phyloP scores from a whole-genome alignment of 1,139 yeast genomes.

The Hemisphaericaspora lyxosophila region DNA sequence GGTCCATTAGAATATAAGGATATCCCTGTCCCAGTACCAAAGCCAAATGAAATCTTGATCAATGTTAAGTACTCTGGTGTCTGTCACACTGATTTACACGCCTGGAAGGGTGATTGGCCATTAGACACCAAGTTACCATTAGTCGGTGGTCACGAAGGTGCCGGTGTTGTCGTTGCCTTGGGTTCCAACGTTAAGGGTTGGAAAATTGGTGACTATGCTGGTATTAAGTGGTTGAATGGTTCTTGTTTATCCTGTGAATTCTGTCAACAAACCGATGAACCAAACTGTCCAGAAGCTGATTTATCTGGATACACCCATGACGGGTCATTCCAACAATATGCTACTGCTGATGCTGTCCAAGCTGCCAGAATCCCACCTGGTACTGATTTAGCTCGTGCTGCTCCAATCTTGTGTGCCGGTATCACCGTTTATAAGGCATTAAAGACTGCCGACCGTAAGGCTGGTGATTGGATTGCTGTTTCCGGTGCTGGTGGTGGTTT shows the following conservation, averaged over 20 bases:
- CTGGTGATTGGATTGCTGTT: conserved; percentile 77
- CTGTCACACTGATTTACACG: conserved; percentile 78
- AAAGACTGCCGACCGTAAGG: conserved; percentile 60
- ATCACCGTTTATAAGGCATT: conserved; percentile 77
- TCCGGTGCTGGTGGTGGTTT: conserved; percentile 83
- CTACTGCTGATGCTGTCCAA: conserved; percentile 82
- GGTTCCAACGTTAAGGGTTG: conserved; percentile 67
- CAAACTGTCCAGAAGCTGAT: conserved; percentile 68
- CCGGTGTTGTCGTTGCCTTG: conserved; percentile 72
- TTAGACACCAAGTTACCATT: conserved; percentile 63
- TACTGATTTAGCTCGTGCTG: conserved; percentile 67
- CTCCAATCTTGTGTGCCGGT: conserved; percentile 84
- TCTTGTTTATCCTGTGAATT: conserved; percentile 70
- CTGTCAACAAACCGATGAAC: conserved; percentile 64
- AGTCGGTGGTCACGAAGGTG: conserved; percentile 86
- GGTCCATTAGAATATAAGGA: conserved; percentile 57
- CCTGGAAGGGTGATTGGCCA: conserved; percentile 84
- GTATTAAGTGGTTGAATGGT: conserved; percentile 75
- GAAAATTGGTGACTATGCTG: conserved; percentile 70
- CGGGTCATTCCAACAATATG: conserved; percentile 79
- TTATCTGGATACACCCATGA: conserved; percentile 77
- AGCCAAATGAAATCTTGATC: conserved; percentile 63
- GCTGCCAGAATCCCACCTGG: conserved; percentile 76
- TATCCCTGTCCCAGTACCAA: conserved; percentile 67
- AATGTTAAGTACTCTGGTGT: conserved; percentile 76